Percentiles rank a stretch among this genome's conserved stretches.
Conservation (phyloP, 495 filamentous ascomycete species). For the Penicillium canescens region DNA sequence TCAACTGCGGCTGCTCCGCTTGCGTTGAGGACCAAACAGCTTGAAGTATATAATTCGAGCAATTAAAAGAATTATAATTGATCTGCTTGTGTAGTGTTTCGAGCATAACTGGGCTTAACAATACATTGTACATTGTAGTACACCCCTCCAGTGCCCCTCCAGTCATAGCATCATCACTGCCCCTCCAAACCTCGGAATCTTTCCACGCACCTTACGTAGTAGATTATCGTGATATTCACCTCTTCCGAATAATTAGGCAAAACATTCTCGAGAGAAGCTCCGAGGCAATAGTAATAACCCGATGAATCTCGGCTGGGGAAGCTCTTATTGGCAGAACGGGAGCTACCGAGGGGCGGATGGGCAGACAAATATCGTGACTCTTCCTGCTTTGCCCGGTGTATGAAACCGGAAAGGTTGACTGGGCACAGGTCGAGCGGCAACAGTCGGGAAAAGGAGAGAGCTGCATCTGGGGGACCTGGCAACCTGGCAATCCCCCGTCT, state of each 20-base stretch:
- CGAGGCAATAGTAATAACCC: constrained; percentile 26
- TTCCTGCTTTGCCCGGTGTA: constrained; percentile 55
- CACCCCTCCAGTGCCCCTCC: constrained; percentile 10
- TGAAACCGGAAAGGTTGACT: constrained; percentile 50
- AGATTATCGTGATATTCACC: constrained; percentile 8
- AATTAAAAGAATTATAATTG: too few relatives aligned
- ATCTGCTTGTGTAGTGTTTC: too few relatives aligned
- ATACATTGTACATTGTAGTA: neutral
- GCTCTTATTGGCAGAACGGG: constrained; percentile 37
- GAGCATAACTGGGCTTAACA: too few relatives aligned
- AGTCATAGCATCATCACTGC: constrained; percentile 22
- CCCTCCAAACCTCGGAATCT: constrained; percentile 9
- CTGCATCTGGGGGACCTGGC: too few relatives aligned
- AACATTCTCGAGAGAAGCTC: constrained; percentile 34
- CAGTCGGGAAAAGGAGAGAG: constrained; percentile 27
- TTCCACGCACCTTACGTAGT: neutral
- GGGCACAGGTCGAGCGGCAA: constrained; percentile 34
- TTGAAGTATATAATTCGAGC: too few relatives aligned
- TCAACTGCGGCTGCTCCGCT: neutral
- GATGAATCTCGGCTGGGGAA: constrained; percentile 12
- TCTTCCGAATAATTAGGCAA: constrained; percentile 27
- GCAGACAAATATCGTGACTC: constrained; percentile 41
- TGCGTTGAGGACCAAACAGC: too few relatives aligned
- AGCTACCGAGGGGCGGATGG: constrained; percentile 34
- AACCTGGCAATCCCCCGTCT: constrained; percentile 19